phyloP scores from a whole-genome alignment of 768 basidiomycete genomes.

The Rubroboletus pulcherrimus region DNA sequence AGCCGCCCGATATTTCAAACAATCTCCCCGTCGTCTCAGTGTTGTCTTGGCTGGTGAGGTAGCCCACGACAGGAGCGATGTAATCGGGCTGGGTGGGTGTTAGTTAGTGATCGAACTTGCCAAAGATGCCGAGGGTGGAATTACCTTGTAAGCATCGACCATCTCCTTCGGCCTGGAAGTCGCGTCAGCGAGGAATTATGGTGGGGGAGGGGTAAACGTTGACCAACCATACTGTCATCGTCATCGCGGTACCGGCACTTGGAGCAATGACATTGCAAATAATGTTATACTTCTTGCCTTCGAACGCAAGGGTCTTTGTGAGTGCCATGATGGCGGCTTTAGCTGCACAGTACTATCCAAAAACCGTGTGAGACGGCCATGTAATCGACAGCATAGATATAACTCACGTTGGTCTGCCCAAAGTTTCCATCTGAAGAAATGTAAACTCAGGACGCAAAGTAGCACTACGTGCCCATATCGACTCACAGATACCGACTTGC shows the following conservation, averaged over 20 bases:
- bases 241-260: constrained; percentile 90
- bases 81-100: constrained; percentile 64
- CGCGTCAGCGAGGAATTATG: not conserved
- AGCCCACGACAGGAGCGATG: constrained; percentile 91
- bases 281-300: constrained; percentile 90
- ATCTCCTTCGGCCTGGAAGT: constrained; percentile 66
- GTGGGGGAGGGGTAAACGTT: constrained; percentile 15
- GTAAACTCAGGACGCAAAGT: not conserved
- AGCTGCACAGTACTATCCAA: constrained; percentile 75
- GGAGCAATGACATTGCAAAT: constrained; percentile 85
- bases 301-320: constrained; percentile 85
- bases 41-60: constrained; percentile 80
- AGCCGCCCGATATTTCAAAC: constrained; percentile 88
- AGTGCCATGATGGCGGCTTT: constrained; percentile 90
- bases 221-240: constrained; percentile 65
- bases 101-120: not conserved
- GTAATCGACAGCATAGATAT: not conserved
- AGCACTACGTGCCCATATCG: not conserved
- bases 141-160: constrained; percentile 85
- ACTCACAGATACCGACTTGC: constrained; percentile 86
- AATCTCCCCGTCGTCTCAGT: constrained; percentile 65
- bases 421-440: constrained; percentile 79
- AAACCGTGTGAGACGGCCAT: not conserved
- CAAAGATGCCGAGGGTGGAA: not conserved
- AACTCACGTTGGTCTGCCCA: constrained; percentile 81